Conservation (phyloP, 2,329 filamentous ascomycete genomes). For the Lanzia echinophila region DNA sequence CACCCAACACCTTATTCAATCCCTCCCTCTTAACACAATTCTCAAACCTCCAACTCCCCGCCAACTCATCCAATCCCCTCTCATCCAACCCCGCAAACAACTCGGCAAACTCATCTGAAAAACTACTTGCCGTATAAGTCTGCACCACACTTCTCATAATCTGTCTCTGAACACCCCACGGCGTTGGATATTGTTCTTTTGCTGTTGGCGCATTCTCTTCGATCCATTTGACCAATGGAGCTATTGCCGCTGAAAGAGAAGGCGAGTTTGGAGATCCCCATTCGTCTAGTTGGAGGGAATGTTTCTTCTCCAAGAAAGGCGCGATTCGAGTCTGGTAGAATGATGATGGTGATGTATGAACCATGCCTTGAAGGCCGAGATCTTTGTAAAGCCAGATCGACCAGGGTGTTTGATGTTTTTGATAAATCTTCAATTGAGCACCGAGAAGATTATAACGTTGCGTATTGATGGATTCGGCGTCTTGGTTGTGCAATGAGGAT, state of each 20-base stretch:
- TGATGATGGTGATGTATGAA: constrained; percentile 37
- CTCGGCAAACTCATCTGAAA: constrained; percentile 48
- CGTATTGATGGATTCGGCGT: constrained; percentile 36
- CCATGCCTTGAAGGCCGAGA: constrained; percentile 50
- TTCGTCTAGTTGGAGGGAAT: constrained; percentile 44
- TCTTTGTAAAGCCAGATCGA: constrained; percentile 56
- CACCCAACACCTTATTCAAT: constrained; percentile 22
- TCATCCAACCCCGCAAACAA: constrained; percentile 45
- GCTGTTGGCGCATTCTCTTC: constrained; percentile 38
- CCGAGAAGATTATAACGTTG: constrained; percentile 40
- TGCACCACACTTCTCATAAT: constrained; percentile 40
- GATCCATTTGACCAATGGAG: constrained; percentile 25
- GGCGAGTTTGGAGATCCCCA: constrained; percentile 41
- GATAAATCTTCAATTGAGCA: constrained; percentile 45
- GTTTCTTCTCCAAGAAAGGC: constrained; percentile 50
- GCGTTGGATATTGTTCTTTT: constrained; percentile 21
- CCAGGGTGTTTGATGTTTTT: constrained; percentile 47
- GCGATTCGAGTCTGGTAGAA: constrained; percentile 45
- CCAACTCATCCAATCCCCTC: constrained; percentile 44
- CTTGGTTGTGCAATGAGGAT: constrained; percentile 21
- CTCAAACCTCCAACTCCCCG: constrained; percentile 44
- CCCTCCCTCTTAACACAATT: constrained; percentile 42
- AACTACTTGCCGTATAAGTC: constrained; percentile 43
- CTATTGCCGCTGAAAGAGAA: constrained; percentile 27
- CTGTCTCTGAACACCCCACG: constrained; percentile 46